Evolutionary conservation across 192 early-diverging fungal species (phyloP).

Genomic region (Backusella westeae): DNA sequence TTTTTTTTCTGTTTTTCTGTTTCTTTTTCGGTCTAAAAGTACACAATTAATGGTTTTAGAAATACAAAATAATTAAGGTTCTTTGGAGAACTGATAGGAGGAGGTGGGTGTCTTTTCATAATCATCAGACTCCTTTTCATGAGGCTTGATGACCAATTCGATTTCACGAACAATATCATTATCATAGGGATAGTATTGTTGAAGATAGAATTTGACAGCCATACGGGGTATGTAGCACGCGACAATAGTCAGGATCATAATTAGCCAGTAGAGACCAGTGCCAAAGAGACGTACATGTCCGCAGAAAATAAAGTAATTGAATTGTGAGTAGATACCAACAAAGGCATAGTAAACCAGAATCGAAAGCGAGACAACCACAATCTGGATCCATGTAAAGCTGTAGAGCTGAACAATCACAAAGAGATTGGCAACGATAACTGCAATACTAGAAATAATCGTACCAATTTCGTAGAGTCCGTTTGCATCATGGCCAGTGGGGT

Average conservation of each 20-base stretch:
- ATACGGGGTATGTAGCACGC: slow-evolving; percentile 76
- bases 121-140: background rate
- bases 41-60: background rate
- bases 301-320: slow-evolving; percentile 33
- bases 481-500: slow-evolving; percentile 29
- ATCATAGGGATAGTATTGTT: slow-evolving; percentile 76
- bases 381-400: slow-evolving; percentile 74
- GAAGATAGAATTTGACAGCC: slow-evolving; percentile 61
- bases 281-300: slow-evolving; percentile 53
- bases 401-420: slow-evolving; percentile 74
- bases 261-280: slow-evolving; percentile 68
- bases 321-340: slow-evolving; percentile 56
- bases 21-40: background rate
- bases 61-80: slow-evolving; percentile 5
- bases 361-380: slow-evolving; percentile 45
- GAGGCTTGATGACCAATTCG: slow-evolving; percentile 36
- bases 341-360: slow-evolving; percentile 57
- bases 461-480: slow-evolving; percentile 71
- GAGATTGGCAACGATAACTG: slow-evolving; percentile 74
- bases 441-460: slow-evolving; percentile 68
- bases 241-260: slow-evolving; percentile 53
- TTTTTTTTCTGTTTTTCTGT: background rate
- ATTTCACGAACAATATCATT: slow-evolving; percentile 85
- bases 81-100: background rate
- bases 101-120: background rate